Evolutionary conservation across 2,329 filamentous ascomycete genomes (phyloP).

Genomic region (Stachybotrys echinatus): DNA sequence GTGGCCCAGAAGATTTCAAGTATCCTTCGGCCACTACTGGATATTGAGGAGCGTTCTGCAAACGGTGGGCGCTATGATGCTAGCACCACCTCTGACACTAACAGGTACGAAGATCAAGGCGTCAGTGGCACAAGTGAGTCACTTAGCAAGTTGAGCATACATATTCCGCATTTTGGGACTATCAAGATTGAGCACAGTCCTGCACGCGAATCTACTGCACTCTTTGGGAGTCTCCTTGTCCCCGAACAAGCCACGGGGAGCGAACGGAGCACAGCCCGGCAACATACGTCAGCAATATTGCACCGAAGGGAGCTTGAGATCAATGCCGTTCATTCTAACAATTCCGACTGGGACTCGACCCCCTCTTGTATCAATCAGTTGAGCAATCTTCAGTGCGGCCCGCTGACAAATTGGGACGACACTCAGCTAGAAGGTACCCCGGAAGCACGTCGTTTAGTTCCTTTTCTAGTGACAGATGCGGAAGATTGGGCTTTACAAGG

Average conservation of each 20-base stretch:
- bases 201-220: neutral
- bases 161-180: conserved; percentile 36
- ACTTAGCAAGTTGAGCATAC: conserved; percentile 24
- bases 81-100: conserved; percentile 9
- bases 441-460: conserved; percentile 7
- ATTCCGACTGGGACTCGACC: no score
- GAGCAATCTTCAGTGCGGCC: no score
- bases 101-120: neutral
- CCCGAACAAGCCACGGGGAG: neutral
- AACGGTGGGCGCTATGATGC: conserved; percentile 17
- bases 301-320: no score
- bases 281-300: no score
- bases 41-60: conserved; percentile 32
- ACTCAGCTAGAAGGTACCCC: neutral
- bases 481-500: conserved; percentile 20
- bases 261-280: no score
- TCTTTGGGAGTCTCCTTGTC: no score
- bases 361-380: no score
- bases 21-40: conserved; percentile 34
- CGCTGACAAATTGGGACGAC: no score
- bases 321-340: no score
- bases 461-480: conserved; percentile 6
- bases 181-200: conserved; percentile 24
- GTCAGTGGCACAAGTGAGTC: conserved; percentile 10
- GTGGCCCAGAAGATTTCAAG: conserved; percentile 30